A percentile compares a stretch with the other conserved stretches of the same genome.
phyloP scores from a whole-genome alignment of 441 rosid species.

The Erodium trifolium region DNA sequence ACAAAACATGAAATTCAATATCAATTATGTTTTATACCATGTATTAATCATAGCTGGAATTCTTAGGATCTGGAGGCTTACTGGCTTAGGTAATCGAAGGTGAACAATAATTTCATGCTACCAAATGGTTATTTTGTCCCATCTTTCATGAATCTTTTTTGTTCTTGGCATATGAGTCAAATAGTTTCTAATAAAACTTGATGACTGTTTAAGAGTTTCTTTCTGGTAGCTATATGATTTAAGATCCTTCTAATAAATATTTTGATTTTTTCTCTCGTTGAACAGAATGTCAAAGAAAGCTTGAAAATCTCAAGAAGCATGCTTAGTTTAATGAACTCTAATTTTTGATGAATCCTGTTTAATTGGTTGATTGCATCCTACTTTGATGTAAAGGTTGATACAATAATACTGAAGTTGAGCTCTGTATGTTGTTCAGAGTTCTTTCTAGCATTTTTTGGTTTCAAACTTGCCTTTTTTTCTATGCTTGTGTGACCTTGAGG shows the following conservation, averaged over 20 bases:
- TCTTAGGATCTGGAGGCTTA: background rate
- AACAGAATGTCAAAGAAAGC: background rate
- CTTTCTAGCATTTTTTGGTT: background rate
- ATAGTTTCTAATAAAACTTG: background rate
- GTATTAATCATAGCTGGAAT: background rate
- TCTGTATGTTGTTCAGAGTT: background rate
- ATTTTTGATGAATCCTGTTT: background rate
- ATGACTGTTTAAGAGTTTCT: background rate
- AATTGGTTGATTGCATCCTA: background rate
- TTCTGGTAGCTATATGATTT: background rate
- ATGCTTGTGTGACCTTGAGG: background rate
- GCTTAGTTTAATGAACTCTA: background rate
- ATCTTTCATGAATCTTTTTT: background rate
- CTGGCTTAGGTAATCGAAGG: background rate
- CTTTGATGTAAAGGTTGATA: background rate
- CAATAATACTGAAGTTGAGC: background rate
- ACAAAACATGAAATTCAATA: background rate
- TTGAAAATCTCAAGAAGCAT: background rate
- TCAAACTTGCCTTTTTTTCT: background rate
- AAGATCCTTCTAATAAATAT: background rate
- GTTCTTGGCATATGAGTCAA: background rate
- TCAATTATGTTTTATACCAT: background rate
- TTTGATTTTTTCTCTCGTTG: background rate
- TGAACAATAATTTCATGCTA: background rate
- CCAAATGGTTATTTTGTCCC: background rate